Conservation (phyloP, 176 grass and related monocot genomes). For the Zizania latifolia region DNA sequence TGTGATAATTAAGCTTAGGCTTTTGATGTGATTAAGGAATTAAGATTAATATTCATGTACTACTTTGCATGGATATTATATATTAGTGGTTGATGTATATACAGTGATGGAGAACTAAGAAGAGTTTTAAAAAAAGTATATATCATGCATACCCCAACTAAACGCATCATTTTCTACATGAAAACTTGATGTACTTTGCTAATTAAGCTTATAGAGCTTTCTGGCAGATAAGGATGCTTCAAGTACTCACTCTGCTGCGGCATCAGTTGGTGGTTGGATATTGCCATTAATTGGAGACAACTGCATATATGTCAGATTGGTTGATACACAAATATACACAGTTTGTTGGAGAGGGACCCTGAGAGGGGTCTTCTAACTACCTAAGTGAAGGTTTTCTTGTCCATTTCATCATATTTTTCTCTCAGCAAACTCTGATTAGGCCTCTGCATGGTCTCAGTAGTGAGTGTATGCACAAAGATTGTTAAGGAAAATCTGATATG, state of each 20-base stretch:
- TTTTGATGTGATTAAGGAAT: slow-evolving; percentile 3
- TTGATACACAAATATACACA: slow-evolving; percentile 42
- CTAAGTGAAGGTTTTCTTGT: slow-evolving; percentile 41
- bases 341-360: slow-evolving; percentile 48
- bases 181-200: slow-evolving; percentile 22
- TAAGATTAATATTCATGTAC: neutral
- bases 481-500: slow-evolving; percentile 28
- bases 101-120: slow-evolving; percentile 14
- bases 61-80: neutral
- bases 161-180: slow-evolving; percentile 18
- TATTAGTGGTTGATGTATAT: slow-evolving; percentile 18
- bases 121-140: neutral
- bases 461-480: slow-evolving; percentile 15
- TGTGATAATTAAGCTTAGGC: neutral
- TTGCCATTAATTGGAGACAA: slow-evolving; percentile 39
- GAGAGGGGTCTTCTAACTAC: slow-evolving; percentile 57
- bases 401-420: slow-evolving; percentile 44
- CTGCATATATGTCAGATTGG: slow-evolving; percentile 39
- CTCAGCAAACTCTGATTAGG: slow-evolving; percentile 41
- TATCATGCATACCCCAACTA: neutral
- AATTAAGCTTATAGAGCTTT: slow-evolving; percentile 31
- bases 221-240: slow-evolving; percentile 25
- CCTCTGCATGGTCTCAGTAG: slow-evolving; percentile 11
- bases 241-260: slow-evolving; percentile 35
- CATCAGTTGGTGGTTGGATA: slow-evolving; percentile 44